Percentiles rank a stretch among this genome's conserved stretches.
phyloP scores from a whole-genome alignment of 2,329 filamentous ascomycete species.

The Coniochaeta pulveracea region DNA sequence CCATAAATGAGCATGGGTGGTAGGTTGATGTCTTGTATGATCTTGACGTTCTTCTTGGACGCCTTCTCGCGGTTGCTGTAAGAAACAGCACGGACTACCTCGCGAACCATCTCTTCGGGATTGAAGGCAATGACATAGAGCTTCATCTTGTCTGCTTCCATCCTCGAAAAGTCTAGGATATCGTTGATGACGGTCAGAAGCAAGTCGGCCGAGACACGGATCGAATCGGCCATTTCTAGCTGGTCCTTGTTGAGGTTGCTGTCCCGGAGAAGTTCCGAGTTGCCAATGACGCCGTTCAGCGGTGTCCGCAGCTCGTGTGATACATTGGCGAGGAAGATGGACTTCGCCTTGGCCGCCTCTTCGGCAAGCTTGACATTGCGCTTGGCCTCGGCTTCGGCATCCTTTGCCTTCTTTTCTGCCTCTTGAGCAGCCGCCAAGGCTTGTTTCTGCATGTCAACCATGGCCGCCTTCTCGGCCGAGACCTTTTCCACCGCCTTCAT shows the following conservation, averaged over 20 bases:
- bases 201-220: conserved; percentile 75
- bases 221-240: conserved; percentile 77
- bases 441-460: conserved; percentile 67
- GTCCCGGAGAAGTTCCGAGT: conserved; percentile 72
- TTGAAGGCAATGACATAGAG: conserved; percentile 62
- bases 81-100: conserved; percentile 54
- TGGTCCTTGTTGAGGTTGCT: conserved; percentile 66
- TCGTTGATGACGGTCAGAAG: conserved; percentile 91
- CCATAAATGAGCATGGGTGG: conserved; percentile 64
- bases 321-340: conserved; percentile 70
- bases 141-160: conserved; percentile 81
- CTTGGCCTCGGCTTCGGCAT: conserved; percentile 65
- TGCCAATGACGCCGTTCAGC: conserved; percentile 80
- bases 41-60: conserved; percentile 50
- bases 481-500: conserved; percentile 67
- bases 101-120: conserved; percentile 54
- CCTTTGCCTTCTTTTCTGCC: conserved; percentile 65
- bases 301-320: conserved; percentile 74
- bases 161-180: conserved; percentile 90
- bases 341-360: conserved; percentile 73
- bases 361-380: conserved; percentile 73
- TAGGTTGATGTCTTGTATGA: conserved; percentile 59
- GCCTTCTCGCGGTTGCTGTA: conserved; percentile 56
- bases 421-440: conserved; percentile 61
- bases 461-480: conserved; percentile 65